Base-by-base conservation (phyloP, 805 yeast genomes). In the Lipomyces japonicus region DNA sequence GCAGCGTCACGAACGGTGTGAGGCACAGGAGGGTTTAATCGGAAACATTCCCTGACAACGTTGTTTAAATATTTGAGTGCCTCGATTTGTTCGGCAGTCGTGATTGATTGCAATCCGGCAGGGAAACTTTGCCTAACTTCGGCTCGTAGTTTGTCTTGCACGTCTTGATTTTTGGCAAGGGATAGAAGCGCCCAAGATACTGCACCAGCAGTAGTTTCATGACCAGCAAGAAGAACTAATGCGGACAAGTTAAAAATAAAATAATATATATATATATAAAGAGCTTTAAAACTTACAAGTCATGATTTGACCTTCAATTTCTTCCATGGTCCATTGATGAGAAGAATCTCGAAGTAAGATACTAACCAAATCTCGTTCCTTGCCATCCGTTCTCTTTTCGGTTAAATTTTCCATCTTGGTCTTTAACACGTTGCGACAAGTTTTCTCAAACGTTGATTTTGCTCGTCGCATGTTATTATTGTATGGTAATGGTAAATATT, bases 121-220 rank as follows among this genome's bases (percentile, higher is more conserved):
- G 58, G 58, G 24, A 54, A 47, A 21, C 47, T 48, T 3, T 38
- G 42, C 2, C 48, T 48, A 24, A 54, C 38, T 24, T 47, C 58
- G 9, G 23, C 42, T 4, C 58, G 55, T 19, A 50, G 37, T 12
- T 44, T 41, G n/a, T 43, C 45, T 31, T 54, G 58, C 3, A 47
- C 24, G 14, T 50, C 47, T 4, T 30, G 58, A 39, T 47, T 18
- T 28, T 31, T 28, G 7, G 53, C 50, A 14, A 54, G 44, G 16
- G 28, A 23, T 16, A 24, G 36, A 4, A 46, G 39, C 21, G 50
- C 41, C 46, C 51, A 50, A 3, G 58, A n/a, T 18, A 37, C n/a
- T 5, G 53, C 46, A 18, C 51, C 39, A n/a, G 53, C 43, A 4
- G 58, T 54, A 16, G 55, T 54, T 25, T 54, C 58, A 28, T 54